Base-by-base conservation (phyloP, 106 monocot genomes). In the Platanthera guangdongensis region DNA sequence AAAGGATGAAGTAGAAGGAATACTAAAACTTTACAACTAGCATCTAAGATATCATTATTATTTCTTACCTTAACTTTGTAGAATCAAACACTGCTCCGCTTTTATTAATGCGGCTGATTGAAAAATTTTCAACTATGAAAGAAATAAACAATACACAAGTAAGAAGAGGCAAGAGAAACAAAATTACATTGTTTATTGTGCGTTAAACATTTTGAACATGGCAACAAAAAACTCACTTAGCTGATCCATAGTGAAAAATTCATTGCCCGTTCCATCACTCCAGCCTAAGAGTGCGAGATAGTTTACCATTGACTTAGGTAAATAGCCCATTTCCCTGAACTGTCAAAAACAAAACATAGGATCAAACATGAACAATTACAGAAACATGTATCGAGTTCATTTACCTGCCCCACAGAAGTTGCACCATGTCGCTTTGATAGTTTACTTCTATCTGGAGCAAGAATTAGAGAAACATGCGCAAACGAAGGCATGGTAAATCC, bases 221-320 rank as follows among this genome's bases (percentile, higher is more conserved):
- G 15, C 51, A 70, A 15, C 71, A 28, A 14, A 57, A 75, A 72
- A 90, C 88, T 74, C 45, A 95, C 95, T 88, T 78, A 99, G 94
- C 50, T 99, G 80, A 78, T 94, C 85, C 47, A 90, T 86, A n/a
- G 89, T 87, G 80, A 88, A 99, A 82, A 99, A 94, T 79, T 99
- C 97, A 87, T 94, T 99, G 81, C 94, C 97, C 68, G 97, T 99
- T 51, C 97, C 97, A 88, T 99, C 97, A 86, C 97, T 92, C 97
- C 97, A 99, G 60, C 97, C 97, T 53, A 99, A 81, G 9, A 99
- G 85, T 72, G 97, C 94, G 39, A 99, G 75, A 75, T 99, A 99
- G 69, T 99, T 99, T 12, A 92, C 86, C 94, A 99, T 94, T 50
- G 91, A 94, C 76, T 94, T 94, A 57, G 97, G 94, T 79, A 99